Percentiles rank a stretch among this genome's conserved stretches.
Conservation (phyloP, 2,329 filamentous ascomycete genomes). For the Bretziella fagacearum region DNA sequence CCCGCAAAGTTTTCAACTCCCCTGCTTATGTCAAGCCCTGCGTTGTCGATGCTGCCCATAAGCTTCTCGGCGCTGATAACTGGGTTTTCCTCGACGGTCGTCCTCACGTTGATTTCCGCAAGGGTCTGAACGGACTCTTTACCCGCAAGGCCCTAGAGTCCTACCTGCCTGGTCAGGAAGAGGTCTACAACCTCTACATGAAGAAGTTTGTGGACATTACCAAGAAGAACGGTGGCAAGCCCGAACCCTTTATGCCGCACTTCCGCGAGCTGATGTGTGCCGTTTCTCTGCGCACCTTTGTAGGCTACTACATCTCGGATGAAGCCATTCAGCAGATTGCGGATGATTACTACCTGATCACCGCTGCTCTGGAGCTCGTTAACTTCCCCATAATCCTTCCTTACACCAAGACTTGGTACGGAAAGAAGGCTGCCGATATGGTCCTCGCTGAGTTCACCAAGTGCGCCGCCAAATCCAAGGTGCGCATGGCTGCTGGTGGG, state of each 20-base stretch:
- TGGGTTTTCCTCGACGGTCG: constrained; percentile 97
- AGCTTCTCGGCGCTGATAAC: constrained; percentile 79
- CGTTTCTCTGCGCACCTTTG: constrained; percentile 89
- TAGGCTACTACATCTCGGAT: constrained; percentile 86
- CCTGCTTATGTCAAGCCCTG: constrained; percentile 85
- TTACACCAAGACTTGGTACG: constrained; percentile 92
- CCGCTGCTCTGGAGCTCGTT: constrained; percentile 85
- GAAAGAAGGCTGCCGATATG: constrained; percentile 89
- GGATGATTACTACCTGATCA: constrained; percentile 93
- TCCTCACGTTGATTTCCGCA: constrained; percentile 89
- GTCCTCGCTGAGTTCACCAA: constrained; percentile 77
- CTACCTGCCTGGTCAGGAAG: constrained; percentile 85
- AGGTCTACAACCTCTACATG: constrained; percentile 80
- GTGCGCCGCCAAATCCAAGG: constrained; percentile 85
- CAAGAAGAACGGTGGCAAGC: constrained; percentile 52
- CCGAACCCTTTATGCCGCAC: constrained; percentile 71
- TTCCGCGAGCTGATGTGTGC: constrained; percentile 94
- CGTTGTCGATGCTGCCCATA: constrained; percentile 85
- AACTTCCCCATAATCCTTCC: constrained; percentile 96
- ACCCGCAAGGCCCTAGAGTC: constrained; percentile 72
- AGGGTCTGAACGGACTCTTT: constrained; percentile 88
- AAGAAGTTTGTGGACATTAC: constrained; percentile 61
- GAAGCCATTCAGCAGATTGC: constrained; percentile 85
- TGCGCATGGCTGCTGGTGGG: constrained; percentile 76
- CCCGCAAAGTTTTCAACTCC: constrained; percentile 92